Percentiles rank a stretch among this genome's conserved stretches.
Evolutionary conservation across 2,329 filamentous ascomycete species (phyloP).

Genomic region (Aspergillus pseudoterreus): DNA sequence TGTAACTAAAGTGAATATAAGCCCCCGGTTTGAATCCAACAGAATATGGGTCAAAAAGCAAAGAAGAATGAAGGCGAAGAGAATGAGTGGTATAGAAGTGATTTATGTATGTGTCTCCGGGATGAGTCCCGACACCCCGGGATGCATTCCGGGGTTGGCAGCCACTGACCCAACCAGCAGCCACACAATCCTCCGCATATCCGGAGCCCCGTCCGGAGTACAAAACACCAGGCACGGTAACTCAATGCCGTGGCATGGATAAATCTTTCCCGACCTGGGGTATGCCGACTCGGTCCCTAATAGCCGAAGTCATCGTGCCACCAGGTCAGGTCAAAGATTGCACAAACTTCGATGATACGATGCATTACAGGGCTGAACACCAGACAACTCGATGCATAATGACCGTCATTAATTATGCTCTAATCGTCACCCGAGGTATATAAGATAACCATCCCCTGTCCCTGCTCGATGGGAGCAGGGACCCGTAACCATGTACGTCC

Average conservation of each 20-base stretch:
- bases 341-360: too few species aligned
- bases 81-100: not conserved
- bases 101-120: constrained; percentile 14
- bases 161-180: not conserved
- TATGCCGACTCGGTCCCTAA: not conserved
- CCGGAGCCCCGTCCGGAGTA: not conserved
- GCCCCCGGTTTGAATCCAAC: not conserved
- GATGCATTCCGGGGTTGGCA: constrained; percentile 11
- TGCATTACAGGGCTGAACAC: too few species aligned
- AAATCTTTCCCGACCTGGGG: not conserved
- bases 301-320: too few species aligned
- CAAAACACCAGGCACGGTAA: not conserved
- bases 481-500: constrained; percentile 14
- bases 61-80: not conserved
- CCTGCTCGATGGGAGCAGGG: constrained; percentile 3
- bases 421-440: constrained; percentile 21
- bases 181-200: not conserved
- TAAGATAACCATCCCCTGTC: constrained; percentile 22
- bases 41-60: not conserved
- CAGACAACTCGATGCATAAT: not conserved
- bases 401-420: constrained; percentile 27
- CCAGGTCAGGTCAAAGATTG: too few species aligned
- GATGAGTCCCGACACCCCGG: constrained; percentile 14
- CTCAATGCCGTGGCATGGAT: not conserved
- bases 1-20: not conserved